Base-by-base conservation (phyloP, 345 rosid species). In the Citrus australasica region DNA sequence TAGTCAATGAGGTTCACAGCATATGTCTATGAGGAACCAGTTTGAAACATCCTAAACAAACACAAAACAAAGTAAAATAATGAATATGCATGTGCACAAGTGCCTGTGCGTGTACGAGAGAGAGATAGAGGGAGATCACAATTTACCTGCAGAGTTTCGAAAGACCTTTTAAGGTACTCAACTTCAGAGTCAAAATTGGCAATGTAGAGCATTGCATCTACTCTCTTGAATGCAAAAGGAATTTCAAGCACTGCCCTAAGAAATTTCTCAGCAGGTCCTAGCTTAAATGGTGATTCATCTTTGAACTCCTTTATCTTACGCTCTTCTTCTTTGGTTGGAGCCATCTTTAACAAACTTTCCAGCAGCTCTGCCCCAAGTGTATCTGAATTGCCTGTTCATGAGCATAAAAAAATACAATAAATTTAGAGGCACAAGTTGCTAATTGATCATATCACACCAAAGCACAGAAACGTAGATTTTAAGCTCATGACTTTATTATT, bases 191-290 rank as follows among this genome's bases (percentile, higher is more conserved):
- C 98, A n/a, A 94, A 97, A 83, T 92, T 97, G 67, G 87, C 88
- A 19, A 93, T 82, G 76, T 94, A 94, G 69, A 94, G 94, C 98
- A 97, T 89, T 8, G 99, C 98, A 77, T 93, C 92, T 13, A 92
- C 86, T 79, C 99, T 93, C 83, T 90, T 92, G 62, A 97, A 97
- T 25, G 99, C 94, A 30, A 91, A 91, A 66, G 99, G 98, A 76
- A 97, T 82, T 14, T 89, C 90, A 40, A 97, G 89, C 77, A 97
- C 79, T 19, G 91, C 93, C 86, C 81, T 97, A 59, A 97, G 94
- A 75, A 97, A 97, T 80, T 91, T 97, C 86, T 94, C 99, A 0
- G 98, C 99, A 28, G 95, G 94, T 24, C 98, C 99, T 16, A 93
- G 81, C 85, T 94, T 94, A 73, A 83, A 76, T 13, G 91, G 98